Evolutionary conservation across 1,139 yeast species (phyloP), one percentile per base, ranked within the genome.

Genomic region (Candida gigantensis): DNA sequence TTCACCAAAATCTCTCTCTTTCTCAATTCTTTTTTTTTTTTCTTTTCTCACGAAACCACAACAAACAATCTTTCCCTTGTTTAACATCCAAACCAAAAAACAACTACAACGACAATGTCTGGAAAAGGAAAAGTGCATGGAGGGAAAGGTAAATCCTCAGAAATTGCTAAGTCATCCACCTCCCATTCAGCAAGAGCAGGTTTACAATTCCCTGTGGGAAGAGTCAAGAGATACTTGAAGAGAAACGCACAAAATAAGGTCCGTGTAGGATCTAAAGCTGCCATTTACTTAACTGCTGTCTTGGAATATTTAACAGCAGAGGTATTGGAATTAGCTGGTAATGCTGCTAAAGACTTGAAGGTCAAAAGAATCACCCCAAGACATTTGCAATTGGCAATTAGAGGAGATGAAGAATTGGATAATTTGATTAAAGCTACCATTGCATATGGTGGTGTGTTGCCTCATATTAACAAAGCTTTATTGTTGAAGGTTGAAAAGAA

Each of bases 341-440:
- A 92, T 61, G 98, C 98, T 23, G 98, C 98, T 47, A 90, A 92
- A 70, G 98, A 94, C 65, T 79, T 92, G 71, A 90, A 92, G 70
- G 96, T 92, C 60, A 89, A 94, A 75, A 87, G 99, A 80, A 92
- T 92, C 65, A 90, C 97, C 28, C 99, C 99, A 53, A 86, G 98
- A 70, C 98, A 94, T 65, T 76, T 94, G 67, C 98, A 92, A 70
- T 80, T 94, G 65, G 98, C 98, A 47, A 92, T 92, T 58, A 86
- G 98, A 72, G 97, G 97, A 50, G 98, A 94, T 70, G 98, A 92
- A 67, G 98, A 94, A 69, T 81, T 94, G 65, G 97, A 92, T 71
- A 85, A 88, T 53, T 77, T 94, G 64, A 87, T 94, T 57, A 85
- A 87, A 63, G 99, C 97, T 50, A 94, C 98, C 44, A 94, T 94